Conservation (phyloP, 169 alveolate species). For the Theileria sp. region DNA sequence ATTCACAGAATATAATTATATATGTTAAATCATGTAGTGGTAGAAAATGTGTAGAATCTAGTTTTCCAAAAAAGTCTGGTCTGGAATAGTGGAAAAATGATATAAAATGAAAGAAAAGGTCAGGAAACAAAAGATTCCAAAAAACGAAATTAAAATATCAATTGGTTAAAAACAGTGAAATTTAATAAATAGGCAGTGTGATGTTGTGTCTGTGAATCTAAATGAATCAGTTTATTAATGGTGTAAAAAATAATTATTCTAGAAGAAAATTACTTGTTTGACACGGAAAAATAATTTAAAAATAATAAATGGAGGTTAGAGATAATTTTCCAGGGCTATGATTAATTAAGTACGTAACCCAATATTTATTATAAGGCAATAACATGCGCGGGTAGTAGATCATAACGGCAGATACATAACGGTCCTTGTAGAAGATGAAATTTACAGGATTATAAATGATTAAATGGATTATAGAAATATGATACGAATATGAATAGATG, state of each 20-base stretch:
- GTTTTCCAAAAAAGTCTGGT: neutral
- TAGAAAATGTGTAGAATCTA: neutral
- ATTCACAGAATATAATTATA: neutral
- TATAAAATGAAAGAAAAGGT: neutral
- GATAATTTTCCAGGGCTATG: neutral
- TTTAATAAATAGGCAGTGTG: neutral
- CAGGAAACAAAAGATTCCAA: neutral
- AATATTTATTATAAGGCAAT: slow-evolving; percentile 19
- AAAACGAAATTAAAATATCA: slow-evolving; percentile 5
- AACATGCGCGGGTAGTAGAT: slow-evolving; percentile 24
- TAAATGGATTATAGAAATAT: slow-evolving; percentile 5
- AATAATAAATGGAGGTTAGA: neutral
- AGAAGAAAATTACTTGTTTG: neutral
- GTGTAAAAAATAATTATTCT: neutral
- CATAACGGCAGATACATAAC: slow-evolving; percentile 19
- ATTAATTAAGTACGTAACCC: slow-evolving; percentile 5
- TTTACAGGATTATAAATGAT: slow-evolving; percentile 5
- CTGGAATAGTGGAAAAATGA: neutral
- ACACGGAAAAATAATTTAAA: neutral
- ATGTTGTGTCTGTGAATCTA: slow-evolving; percentile 6
- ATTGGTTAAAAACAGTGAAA: neutral
- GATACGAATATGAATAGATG: slow-evolving; percentile 9
- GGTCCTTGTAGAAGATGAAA: slow-evolving; percentile 14
- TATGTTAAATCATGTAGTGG: neutral
- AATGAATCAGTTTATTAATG: neutral